These are phyloP conservation scores for Epichloe scottii DNA, from an alignment of 2,329 filamentous ascomycete genomes.

Conservation along the genomic window DNA sequence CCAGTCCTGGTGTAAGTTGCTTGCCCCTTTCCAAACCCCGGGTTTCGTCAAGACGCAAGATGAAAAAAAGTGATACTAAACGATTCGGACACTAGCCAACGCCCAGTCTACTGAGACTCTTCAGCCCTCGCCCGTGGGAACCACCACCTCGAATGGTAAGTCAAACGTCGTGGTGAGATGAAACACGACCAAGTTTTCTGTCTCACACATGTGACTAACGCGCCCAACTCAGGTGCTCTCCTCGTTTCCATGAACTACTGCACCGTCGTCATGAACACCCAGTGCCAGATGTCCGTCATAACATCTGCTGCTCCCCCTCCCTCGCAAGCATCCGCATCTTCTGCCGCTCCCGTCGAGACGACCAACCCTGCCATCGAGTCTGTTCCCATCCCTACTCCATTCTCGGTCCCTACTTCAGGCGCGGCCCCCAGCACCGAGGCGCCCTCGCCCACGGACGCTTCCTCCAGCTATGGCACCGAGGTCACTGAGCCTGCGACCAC, in stretches of 20 bases:
- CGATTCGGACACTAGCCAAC: slow-evolving; percentile 13
- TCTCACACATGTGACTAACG: no score
- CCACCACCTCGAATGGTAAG: slow-evolving; percentile 20
- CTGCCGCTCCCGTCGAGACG: slow-evolving; percentile 7
- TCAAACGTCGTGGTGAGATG: neutral
- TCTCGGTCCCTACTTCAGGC: slow-evolving; percentile 6
- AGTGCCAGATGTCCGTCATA: slow-evolving; percentile 19
- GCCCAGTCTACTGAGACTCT: slow-evolving; percentile 15
- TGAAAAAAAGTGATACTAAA: neutral
- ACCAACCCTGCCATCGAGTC: slow-evolving; percentile 3
- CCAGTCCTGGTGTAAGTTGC: slow-evolving; percentile 11
- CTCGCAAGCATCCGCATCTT: slow-evolving; percentile 12
- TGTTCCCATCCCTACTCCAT: neutral
- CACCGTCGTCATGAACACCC: slow-evolving; percentile 21
- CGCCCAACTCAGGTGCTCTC: slow-evolving; percentile 14
- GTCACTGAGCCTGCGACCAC: neutral
- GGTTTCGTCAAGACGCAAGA: neutral
- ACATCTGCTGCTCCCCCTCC: slow-evolving; percentile 12
- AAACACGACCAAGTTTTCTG: neutral
- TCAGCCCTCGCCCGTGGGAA: slow-evolving; percentile 20
- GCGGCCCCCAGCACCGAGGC: slow-evolving; percentile 5
- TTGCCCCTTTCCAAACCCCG: neutral
- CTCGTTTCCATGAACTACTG: slow-evolving; percentile 25
- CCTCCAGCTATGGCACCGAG: slow-evolving; percentile 7
- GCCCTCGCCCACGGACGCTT: neutral